phyloP scores from a whole-genome alignment of 768 basidiomycete species.

The Crassisporium funariophilum region DNA sequence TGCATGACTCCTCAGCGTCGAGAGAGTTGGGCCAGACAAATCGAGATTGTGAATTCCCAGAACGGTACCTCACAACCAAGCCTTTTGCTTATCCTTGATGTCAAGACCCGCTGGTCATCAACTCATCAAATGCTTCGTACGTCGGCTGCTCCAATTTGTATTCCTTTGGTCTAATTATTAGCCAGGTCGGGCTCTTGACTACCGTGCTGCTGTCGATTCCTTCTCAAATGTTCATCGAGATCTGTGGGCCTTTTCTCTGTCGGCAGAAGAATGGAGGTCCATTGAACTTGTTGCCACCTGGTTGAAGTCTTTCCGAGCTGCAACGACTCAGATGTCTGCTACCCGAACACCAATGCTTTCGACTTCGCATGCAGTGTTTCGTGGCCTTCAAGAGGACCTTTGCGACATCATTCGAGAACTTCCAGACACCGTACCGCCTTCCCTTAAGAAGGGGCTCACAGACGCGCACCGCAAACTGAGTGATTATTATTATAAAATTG shows the following conservation, averaged over 20 bases:
- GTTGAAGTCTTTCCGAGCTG: slow-evolving; percentile 29
- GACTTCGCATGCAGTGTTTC: slow-evolving; percentile 28
- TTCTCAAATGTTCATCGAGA: slow-evolving; percentile 17
- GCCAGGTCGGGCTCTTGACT: slow-evolving; percentile 27
- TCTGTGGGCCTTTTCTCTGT: slow-evolving; percentile 18
- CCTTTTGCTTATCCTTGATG: slow-evolving; percentile 34
- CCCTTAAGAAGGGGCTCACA: slow-evolving; percentile 21
- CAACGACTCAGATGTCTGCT: slow-evolving; percentile 35
- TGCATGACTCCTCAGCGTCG: slow-evolving; percentile 24
- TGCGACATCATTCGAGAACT: slow-evolving; percentile 14
- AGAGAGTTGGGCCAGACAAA: slow-evolving; percentile 10
- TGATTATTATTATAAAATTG: slow-evolving; percentile 33
- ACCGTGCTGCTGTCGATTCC: slow-evolving; percentile 12
- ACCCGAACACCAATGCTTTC: slow-evolving; percentile 32
- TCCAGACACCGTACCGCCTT: slow-evolving; percentile 15
- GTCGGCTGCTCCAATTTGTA: too few relatives aligned
- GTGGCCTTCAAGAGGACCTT: slow-evolving; percentile 28
- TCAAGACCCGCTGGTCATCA: slow-evolving; percentile 34
- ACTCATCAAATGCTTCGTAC: slow-evolving; percentile 35
- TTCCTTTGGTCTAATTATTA: background rate
- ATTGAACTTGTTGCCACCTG: slow-evolving; percentile 23
- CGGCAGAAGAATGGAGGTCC: slow-evolving; percentile 28
- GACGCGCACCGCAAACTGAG: slow-evolving; percentile 33
- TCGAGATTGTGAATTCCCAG: slow-evolving; percentile 1
- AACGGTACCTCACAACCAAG: background rate